Evolutionary conservation across 148 eudicot species (phyloP).

Genomic region (Vaccinium darrowii): DNA sequence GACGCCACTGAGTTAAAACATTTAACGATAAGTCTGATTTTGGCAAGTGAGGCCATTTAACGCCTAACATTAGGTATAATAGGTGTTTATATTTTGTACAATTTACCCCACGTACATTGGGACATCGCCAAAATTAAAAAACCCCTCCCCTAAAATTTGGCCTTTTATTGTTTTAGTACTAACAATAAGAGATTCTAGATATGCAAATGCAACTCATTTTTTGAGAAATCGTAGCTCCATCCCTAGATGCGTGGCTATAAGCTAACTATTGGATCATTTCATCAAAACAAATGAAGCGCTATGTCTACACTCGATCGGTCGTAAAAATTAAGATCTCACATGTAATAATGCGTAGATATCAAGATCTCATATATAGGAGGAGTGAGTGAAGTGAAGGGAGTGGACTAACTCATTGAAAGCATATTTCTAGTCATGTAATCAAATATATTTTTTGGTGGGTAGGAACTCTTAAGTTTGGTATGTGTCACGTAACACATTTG

Average conservation of each 20-base stretch:
- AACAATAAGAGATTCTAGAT: not conserved
- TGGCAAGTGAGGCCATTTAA: not conserved
- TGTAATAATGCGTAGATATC: not conserved
- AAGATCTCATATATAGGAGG: not conserved
- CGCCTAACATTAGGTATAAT: too few species aligned
- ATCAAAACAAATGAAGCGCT: not conserved
- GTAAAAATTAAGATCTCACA: not conserved
- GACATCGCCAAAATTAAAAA: too few species aligned
- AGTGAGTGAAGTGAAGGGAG: not conserved
- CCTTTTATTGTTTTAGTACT: not conserved
- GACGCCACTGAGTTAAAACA: not conserved
- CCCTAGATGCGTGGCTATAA: not conserved
- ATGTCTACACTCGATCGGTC: too few species aligned
- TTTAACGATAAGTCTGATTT: not conserved
- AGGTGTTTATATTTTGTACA: too few species aligned
- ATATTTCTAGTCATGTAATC: not conserved
- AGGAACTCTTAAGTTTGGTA: not conserved
- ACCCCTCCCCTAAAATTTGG: not conserved
- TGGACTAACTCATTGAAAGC: not conserved
- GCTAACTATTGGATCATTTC: not conserved
- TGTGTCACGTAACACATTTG: not conserved
- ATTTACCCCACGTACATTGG: too few species aligned
- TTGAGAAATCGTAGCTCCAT: not conserved
- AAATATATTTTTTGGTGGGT: not conserved
- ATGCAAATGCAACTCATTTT: not conserved